These are phyloP conservation scores for Drechslerella coelobrocha DNA, from an alignment of 2,329 filamentous ascomycete species.

Conservation along the genomic window DNA sequence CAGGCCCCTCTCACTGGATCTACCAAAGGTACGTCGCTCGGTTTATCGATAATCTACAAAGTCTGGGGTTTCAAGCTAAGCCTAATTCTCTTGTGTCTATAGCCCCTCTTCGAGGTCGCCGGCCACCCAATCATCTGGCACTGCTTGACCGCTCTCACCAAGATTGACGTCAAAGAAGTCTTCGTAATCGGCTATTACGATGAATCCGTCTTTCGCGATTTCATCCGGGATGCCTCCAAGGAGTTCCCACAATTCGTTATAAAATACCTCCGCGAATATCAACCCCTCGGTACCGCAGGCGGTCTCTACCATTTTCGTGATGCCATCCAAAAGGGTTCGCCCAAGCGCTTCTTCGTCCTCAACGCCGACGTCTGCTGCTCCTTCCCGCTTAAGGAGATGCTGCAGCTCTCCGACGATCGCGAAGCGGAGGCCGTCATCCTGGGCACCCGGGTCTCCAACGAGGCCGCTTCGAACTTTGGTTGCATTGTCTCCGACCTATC, in stretches of 20 bases:
- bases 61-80: slow-evolving; percentile 7
- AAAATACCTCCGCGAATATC: slow-evolving; percentile 96
- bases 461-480: slow-evolving; percentile 93
- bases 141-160: slow-evolving; percentile 88
- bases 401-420: slow-evolving; percentile 89
- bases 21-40: slow-evolving; percentile 76
- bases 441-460: slow-evolving; percentile 87
- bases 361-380: slow-evolving; percentile 99
- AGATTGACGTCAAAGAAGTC: slow-evolving; percentile 92
- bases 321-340: slow-evolving; percentile 93
- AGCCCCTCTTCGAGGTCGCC: slow-evolving; percentile 98
- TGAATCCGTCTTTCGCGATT: slow-evolving; percentile 94
- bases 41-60: not conserved
- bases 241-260: slow-evolving; percentile 88
- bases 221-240: slow-evolving; percentile 87
- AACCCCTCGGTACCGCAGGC: slow-evolving; percentile 91
- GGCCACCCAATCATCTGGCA: slow-evolving; percentile 99
- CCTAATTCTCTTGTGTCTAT: slow-evolving; percentile 4
- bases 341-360: slow-evolving; percentile 93
- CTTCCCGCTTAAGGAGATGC: slow-evolving; percentile 95
- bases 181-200: slow-evolving; percentile 99
- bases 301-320: slow-evolving; percentile 99
- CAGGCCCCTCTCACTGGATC: slow-evolving; percentile 89
- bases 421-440: slow-evolving; percentile 96
- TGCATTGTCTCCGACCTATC: slow-evolving; percentile 96